Evolutionary conservation across 805 yeast species (phyloP), one percentile per base, ranked within the genome.

Genomic region (Candida sithepensis): DNA sequence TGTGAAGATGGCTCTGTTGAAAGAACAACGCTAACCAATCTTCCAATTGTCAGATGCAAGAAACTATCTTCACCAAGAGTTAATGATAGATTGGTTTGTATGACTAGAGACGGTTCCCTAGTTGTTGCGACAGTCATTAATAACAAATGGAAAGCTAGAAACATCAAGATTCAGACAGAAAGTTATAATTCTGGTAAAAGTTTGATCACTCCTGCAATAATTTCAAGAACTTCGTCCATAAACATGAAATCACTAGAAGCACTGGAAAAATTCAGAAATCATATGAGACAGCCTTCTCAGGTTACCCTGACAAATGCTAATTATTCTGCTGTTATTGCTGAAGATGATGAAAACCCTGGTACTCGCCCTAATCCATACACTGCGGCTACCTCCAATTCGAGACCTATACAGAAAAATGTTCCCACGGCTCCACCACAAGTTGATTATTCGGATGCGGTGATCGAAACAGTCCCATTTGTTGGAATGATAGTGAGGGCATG

Each of bases 401-500:
- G 34, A 7, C 34, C 34, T 30, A 7, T n/a, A 30, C 16, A 30
- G 16, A 12, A 30, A 12, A 30, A 9, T 5, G 14, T 30, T 9
- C 14, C 8, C 14, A 14, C 14, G 34, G 34, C 34, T 7, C 34
- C 34, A 32, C 48, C 40, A 18, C 50, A 44, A 32, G 42, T 49
- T 30, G 52, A 58, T 38, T 55, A 42, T 39, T 37, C 56, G 8
- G 51, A 46, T 12, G 51, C 57, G 14, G 70, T 74, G 0, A 69
- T 83, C 48, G 78, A 76, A 13, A 63, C 81, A 9, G 79, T 85
- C 23, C 80, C 85, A 9, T 85, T 84, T 67, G 85, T 85, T 33
- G 91, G 92, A 19, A 81, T 86, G 85, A 69, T 84, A 43, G 75
- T 86, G 6, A 67, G 84, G 39, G 85, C 87, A 1, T 70, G 71